Conservation (phyloP, 495 filamentous ascomycete genomes). For the Aspergillus bertholletiae region DNA sequence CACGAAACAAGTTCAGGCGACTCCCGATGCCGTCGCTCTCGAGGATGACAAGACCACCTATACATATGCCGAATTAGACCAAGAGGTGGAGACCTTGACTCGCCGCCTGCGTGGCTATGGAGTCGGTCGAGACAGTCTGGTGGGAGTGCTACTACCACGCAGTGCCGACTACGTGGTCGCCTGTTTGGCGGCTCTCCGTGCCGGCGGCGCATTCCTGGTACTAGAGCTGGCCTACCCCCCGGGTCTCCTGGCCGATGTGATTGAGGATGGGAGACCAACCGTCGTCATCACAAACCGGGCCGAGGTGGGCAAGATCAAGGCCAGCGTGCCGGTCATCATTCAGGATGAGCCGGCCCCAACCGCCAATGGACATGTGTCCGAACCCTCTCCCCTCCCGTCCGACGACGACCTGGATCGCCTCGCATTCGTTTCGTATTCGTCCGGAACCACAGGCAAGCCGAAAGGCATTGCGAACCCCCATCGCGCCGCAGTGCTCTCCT, state of each 20-base stretch:
- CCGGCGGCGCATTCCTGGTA: conserved; percentile 67
- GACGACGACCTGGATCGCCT: conserved; percentile 61
- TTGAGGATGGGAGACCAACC: conserved; percentile 60
- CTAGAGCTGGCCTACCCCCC: conserved; percentile 67
- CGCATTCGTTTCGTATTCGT: conserved; percentile 64
- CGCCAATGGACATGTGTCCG: conserved; percentile 33
- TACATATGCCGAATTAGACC: conserved; percentile 60
- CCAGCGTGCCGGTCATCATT: conserved; percentile 51
- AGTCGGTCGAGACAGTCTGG: conserved; percentile 58
- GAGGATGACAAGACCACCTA: conserved; percentile 54
- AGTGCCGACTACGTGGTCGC: conserved; percentile 69
- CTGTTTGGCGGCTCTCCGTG: conserved; percentile 62
- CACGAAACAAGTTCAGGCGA: conserved; percentile 50
- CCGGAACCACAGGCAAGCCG: conserved; percentile 63
- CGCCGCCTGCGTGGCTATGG: conserved; percentile 52
- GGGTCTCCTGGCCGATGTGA: conserved; percentile 59
- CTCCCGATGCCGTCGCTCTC: conserved; percentile 57
- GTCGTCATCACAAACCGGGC: conserved; percentile 57
- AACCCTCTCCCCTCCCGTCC: conserved; percentile 41
- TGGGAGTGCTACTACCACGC: conserved; percentile 62
- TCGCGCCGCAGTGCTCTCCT: conserved; percentile 60
- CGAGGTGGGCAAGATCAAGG: conserved; percentile 54
- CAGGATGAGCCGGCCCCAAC: conserved; percentile 45
- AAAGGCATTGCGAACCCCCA: conserved; percentile 71
- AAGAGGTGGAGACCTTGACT: conserved; percentile 52